Evolutionary conservation across 164 flowering plant genomes (phyloP).

Genomic region (Protea cynaroides): DNA sequence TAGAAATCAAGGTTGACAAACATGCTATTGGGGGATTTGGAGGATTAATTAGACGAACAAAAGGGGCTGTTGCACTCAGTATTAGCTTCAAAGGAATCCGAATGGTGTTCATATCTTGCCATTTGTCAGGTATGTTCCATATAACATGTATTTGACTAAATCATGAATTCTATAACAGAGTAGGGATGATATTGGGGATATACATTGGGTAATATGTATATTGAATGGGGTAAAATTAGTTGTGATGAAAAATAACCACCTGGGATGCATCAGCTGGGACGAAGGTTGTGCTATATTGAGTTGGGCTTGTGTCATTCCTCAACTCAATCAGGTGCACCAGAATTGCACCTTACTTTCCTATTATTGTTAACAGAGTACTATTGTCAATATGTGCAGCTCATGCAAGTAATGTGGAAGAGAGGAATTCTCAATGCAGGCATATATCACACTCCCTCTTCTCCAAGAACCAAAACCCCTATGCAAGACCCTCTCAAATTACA

Average conservation of each 20-base stretch:
- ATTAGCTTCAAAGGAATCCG: slow-evolving; percentile 47
- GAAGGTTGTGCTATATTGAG: too few relatives aligned
- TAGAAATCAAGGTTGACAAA: slow-evolving; percentile 49
- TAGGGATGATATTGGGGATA: too few relatives aligned
- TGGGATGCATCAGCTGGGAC: too few relatives aligned
- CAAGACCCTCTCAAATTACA: slow-evolving; percentile 43
- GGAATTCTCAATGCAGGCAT: slow-evolving; percentile 48
- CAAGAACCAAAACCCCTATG: slow-evolving; percentile 41
- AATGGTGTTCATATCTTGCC: slow-evolving; percentile 61
- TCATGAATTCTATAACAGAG: not conserved
- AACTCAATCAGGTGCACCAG: too few relatives aligned
- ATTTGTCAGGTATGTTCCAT: slow-evolving; percentile 52
- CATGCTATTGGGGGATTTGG: slow-evolving; percentile 50
- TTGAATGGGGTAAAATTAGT: too few relatives aligned
- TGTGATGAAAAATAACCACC: too few relatives aligned
- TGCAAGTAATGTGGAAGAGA: slow-evolving; percentile 60
- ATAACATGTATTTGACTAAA: not conserved
- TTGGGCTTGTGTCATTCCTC: too few relatives aligned
- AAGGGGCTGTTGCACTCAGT: slow-evolving; percentile 75
- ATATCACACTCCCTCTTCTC: slow-evolving; percentile 57
- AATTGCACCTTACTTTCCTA: too few relatives aligned
- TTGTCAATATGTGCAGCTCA: slow-evolving; percentile 45
- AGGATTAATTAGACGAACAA: slow-evolving; percentile 56
- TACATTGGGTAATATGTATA: too few relatives aligned
- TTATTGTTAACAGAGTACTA: too few relatives aligned